Base-by-base conservation (phyloP, 352 stramenopile genomes). In the Phytophthora palmivora region DNA sequence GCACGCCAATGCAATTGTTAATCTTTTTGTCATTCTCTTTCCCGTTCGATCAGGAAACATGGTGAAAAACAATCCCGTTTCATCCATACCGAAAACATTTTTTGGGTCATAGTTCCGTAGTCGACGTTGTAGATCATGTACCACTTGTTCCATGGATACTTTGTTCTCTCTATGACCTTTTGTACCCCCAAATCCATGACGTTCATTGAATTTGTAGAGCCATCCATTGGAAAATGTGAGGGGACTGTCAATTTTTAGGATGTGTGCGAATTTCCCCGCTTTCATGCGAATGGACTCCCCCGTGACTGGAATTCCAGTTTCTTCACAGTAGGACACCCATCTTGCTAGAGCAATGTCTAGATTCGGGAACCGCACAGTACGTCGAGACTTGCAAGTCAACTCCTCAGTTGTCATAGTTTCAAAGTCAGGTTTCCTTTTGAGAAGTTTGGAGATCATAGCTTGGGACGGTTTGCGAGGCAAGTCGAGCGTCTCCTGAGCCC, bases 201-300 rank as follows among this genome's bases (percentile, higher is more conserved):
- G 62, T 53, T 64, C 58, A 41, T 72, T 72, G 43, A 76, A 76
- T 44, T 65, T 69, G 51, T 65, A 67, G 32, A 76, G 67, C 67
- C 67, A 76, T 2, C 67, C 67, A 34, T 76, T 76, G 4, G 67
- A 69, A 41, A 64, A 72, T 2, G 39, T 69, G 8, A 70, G 47
- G 0, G 61, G 63, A 3, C 39, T 22, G n/a, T 72, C 37, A 9
- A 76, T 68, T 15, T 58, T 12, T 2, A 76, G 46, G 28, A 76
- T 46, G 26, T 62, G 6, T 0, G 67, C 51, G 47, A 72, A 76
- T 16, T 10, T 42, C 24, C 42, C 51, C 4, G 62, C 67, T 53
- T 76, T 69, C 16, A 34, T 6, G 14, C 63, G 58, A 16, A 76
- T 62, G 32, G 58, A 30, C 22, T 72, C 62, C 24, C 62, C 67